phyloP scores from a whole-genome alignment of 352 stramenopile species.

The Albugo laibachii region DNA sequence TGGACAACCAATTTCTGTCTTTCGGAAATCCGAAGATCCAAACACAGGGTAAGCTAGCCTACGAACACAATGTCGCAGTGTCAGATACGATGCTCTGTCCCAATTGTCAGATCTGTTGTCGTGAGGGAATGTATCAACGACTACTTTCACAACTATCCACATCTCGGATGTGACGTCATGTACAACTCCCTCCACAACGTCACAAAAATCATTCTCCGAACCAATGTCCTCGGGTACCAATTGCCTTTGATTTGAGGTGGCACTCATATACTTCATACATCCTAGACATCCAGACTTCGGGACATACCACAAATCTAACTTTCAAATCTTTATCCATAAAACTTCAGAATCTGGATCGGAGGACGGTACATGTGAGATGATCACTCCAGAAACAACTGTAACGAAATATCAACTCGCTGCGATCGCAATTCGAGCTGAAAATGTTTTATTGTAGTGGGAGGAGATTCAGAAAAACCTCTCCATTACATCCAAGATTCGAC shows the following conservation, averaged over 20 bases:
- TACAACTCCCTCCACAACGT: constrained; percentile 49
- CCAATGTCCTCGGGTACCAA: constrained; percentile 43
- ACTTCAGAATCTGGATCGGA: not conserved
- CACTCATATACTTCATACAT: not conserved
- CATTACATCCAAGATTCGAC: constrained; percentile 22
- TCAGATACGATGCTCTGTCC: not conserved
- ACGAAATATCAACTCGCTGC: not conserved
- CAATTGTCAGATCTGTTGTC: constrained; percentile 24
- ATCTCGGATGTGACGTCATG: constrained; percentile 57
- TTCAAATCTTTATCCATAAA: constrained; percentile 33
- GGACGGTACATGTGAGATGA: constrained; percentile 4
- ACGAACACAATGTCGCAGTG: too few relatives aligned
- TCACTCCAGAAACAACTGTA: constrained; percentile 53
- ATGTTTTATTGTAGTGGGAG: constrained; percentile 26
- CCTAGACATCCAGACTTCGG: constrained; percentile 56
- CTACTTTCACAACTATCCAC: constrained; percentile 77
- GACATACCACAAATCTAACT: constrained; percentile 76
- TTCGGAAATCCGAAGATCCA: constrained; percentile 50
- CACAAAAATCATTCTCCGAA: constrained; percentile 63
- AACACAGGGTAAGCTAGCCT: constrained; percentile 24
- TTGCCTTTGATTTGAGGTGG: not conserved
- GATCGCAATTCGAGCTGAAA: not conserved
- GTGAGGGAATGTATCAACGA: constrained; percentile 31
- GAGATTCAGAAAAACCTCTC: constrained; percentile 40
- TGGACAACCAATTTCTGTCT: constrained; percentile 48